Base-by-base conservation (phyloP, 2,329 filamentous ascomycete species). In the Scleromitrula shiraiana region DNA sequence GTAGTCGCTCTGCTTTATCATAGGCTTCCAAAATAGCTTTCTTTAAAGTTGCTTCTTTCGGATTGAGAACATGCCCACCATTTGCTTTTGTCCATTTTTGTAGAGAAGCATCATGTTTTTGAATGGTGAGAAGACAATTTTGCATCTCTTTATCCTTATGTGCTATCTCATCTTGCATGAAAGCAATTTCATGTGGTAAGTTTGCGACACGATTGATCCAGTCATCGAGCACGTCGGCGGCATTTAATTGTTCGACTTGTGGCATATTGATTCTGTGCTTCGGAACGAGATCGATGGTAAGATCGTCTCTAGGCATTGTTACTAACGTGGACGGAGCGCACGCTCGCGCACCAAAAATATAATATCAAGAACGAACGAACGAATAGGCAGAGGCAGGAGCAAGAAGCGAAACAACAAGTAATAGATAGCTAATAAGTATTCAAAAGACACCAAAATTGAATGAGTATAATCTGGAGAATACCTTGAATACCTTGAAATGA, bases 61-160 rank as follows among this genome's bases (percentile, higher is more conserved):
- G 84, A 59, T 91, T 88, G 26, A 75, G 72, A 43, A 81, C 74
- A 59, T 87, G 79, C 59, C 83, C 86, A 54, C 85, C 83, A 57
- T 91, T 84, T 15, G 77, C 69, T 59, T 85, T 86, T 64, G 91
- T 87, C 72, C 82, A 90, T 67, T 85, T 88, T 63, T 94, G 87
- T 33, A 93, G 80, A 61, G 82, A 82, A 45, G 68, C 75, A 61
- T 94, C 87, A 55, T 83, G 81, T 50, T 84, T 80, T 33, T 80
- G 77, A 61, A 90, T 87, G 54, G 77, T 75, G 52, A 78, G 75
- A 50, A 82, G 71, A 62, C 83, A 82, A 40, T 87, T 81, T 61
- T 78, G 72, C 56, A 87, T 84, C 55, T 80, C 74, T 41, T 78
- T 75, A 64, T 94, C 87, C 65, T 90, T 91, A 63, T 86, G 83